Base-by-base conservation (phyloP, 495 filamentous ascomycete species). In the Penicillium samsonianum region DNA sequence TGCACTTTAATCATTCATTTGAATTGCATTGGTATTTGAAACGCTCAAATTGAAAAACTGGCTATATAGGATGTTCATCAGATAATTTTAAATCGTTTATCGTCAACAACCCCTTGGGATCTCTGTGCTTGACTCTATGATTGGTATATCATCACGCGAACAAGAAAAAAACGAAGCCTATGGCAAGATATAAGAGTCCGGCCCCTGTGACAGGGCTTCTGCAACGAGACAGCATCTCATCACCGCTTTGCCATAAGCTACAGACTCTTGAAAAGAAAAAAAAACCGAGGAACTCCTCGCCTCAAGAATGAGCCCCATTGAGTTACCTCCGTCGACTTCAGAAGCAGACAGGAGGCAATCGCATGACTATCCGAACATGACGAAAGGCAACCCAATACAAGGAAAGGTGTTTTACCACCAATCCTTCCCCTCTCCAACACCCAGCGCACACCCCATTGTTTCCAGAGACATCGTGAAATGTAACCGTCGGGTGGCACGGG, bases 221-320 rank as follows among this genome's bases (percentile, higher is more conserved):
- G 77, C 61, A 64, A 67, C 42, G 52, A 59, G 44, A 46, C 20
- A 55, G 38, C 19, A 61, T 45, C 46, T 59, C 63, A 57, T 62
- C 73, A 72, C 79, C 78, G 77, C 79, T 82, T 84, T 85, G 67
- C 78, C 72, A 84, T 85, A 85, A 85, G 83, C 83, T 83, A 84
- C 82, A 79, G 83, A 86, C 79, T 75, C 75, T 47, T 67, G 71
- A 76, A 73, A 72, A 72, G 71, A 77, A 73, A 72, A 72, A 76
- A 68, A 67, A 65, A 65, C 65, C 65, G 73, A 63, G 53, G 80
- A 81, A 84, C 89, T 87, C 89, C 92, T 96, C 92, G 91, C 89
- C 86, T 90, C 94, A 90, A 96, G 91, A 97, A 96, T 98, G 91
- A 96, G 94, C 94, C 94, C 94, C 94, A 96, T 98, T 91, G 91